phyloP scores from a whole-genome alignment of 2,329 filamentous ascomycete genomes.

The Didymella glomerata region DNA sequence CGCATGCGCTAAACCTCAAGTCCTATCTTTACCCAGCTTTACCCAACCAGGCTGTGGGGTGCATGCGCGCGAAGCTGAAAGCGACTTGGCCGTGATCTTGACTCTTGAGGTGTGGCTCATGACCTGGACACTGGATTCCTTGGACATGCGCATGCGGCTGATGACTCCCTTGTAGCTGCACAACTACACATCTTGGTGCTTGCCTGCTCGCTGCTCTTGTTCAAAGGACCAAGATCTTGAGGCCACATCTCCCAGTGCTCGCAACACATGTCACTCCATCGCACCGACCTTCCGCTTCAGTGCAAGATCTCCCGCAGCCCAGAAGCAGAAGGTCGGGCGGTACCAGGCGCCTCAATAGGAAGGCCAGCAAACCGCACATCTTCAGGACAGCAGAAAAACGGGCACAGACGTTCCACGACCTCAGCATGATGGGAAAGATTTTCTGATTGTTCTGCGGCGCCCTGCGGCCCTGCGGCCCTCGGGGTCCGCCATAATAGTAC shows the following conservation, averaged over 20 bases:
- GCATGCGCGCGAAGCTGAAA: conserved; percentile 23
- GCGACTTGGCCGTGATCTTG: not conserved
- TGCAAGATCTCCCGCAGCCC: conserved; percentile 18
- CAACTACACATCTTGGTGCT: not conserved
- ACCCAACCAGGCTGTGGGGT: conserved; percentile 29
- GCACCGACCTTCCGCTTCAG: conserved; percentile 20
- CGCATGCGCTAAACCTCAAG: conserved; percentile 15
- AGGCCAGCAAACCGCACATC: conserved; percentile 9
- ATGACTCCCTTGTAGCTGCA: conserved; percentile 1
- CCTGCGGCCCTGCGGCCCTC: no score
- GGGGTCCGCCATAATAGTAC: conserved; percentile 22
- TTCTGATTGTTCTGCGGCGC: conserved; percentile 16
- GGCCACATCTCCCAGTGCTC: not conserved
- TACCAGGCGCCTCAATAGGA: conserved; percentile 19
- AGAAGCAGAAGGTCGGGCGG: conserved; percentile 24
- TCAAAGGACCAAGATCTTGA: not conserved
- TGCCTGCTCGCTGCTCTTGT: not conserved
- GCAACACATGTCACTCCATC: not conserved
- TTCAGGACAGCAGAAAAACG: conserved; percentile 7
- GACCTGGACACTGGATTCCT: conserved; percentile 12
- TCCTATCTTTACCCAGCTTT: conserved; percentile 4
- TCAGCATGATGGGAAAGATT: conserved; percentile 13
- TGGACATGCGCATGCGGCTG: conserved; percentile 3
- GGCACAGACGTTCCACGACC: conserved; percentile 13
- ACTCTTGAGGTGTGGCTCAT: conserved; percentile 10